These are phyloP conservation scores for Kitagawia praeruptora DNA, from an alignment of 129 eudicot species.

Conservation along the genomic window DNA sequence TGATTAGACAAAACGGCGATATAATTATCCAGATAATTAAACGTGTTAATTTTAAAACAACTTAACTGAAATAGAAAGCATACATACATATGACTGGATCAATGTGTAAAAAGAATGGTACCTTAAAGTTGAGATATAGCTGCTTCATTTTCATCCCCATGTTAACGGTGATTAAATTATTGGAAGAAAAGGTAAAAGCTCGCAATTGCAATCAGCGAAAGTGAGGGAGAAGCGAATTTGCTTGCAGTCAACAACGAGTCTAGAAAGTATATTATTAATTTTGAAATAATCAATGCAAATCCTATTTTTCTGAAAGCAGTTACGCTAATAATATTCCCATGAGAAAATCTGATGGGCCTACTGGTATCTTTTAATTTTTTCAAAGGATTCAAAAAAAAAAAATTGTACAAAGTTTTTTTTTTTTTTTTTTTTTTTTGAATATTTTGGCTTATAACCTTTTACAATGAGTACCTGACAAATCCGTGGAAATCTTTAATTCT, in stretches of 20 bases:
- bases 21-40: neutral
- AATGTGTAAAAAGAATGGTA: constrained; percentile 2
- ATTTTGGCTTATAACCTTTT: no score
- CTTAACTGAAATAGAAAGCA: neutral
- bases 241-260: constrained; percentile 7
- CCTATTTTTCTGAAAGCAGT: neutral
- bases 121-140: constrained; percentile 11
- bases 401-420: no score
- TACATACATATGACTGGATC: neutral
- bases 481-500: no score
- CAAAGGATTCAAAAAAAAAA: no score
- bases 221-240: neutral
- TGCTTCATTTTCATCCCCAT: constrained; percentile 13
- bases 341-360: neutral
- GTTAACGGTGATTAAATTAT: neutral
- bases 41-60: neutral
- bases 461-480: no score
- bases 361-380: neutral
- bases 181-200: neutral
- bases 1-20: neutral
- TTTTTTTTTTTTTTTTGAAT: no score
- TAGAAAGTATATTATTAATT: neutral
- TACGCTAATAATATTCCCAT: neutral
- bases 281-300: neutral
- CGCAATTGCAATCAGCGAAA: neutral